phyloP scores from a whole-genome alignment of 768 basidiomycete genomes.

The Boletus insuetus region DNA sequence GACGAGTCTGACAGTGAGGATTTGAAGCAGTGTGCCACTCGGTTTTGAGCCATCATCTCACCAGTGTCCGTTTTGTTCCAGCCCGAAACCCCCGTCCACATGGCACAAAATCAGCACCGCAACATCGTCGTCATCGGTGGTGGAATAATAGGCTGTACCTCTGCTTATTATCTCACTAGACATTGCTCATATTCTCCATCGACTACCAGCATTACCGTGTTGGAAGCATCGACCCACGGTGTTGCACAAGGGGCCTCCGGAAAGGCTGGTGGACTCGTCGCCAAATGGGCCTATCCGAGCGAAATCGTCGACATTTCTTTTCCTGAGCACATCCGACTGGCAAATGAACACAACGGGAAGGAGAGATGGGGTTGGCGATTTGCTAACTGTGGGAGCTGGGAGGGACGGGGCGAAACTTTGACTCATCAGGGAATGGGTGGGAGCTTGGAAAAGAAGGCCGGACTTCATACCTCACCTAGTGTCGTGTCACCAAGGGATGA shows the following conservation, averaged over 20 bases:
- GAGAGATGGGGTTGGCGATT: slow-evolving; percentile 83
- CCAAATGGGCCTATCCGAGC: slow-evolving; percentile 79
- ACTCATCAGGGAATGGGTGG: slow-evolving; percentile 26
- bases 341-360: slow-evolving; percentile 62
- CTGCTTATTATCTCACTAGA: slow-evolving; percentile 74
- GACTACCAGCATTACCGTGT: slow-evolving; percentile 50
- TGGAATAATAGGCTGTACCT: slow-evolving; percentile 83
- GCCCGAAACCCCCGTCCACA: not conserved
- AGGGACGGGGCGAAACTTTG: slow-evolving; percentile 51
- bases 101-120: slow-evolving; percentile 18
- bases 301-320: slow-evolving; percentile 66
- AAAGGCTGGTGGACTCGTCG: slow-evolving; percentile 83
- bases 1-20: no score
- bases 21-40: no score
- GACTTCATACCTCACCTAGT: slow-evolving; percentile 30
- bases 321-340: slow-evolving; percentile 69
- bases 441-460: slow-evolving; percentile 55
- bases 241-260: slow-evolving; percentile 80
- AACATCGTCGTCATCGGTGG: slow-evolving; percentile 78
- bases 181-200: slow-evolving; percentile 47
- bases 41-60: no score
- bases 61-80: no score
- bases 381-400: slow-evolving; percentile 72
- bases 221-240: slow-evolving; percentile 67
- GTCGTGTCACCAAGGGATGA: slow-evolving; percentile 14